Conservation (phyloP, 768 basidiomycete genomes). For the Roridomyces roridus region DNA sequence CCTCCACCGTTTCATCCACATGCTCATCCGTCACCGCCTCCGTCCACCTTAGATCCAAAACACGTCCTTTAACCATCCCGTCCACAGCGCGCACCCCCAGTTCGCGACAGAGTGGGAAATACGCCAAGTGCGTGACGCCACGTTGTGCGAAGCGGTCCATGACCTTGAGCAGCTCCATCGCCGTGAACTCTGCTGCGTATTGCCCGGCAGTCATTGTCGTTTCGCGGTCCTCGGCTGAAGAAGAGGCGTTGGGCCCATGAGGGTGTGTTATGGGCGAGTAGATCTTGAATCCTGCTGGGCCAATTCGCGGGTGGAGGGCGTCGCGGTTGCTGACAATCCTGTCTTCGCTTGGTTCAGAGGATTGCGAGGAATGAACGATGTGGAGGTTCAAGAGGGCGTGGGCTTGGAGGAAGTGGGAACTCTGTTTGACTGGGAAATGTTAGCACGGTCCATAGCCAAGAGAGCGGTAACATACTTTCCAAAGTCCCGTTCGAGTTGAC, state of each 20-base stretch:
- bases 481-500: constrained; percentile 78
- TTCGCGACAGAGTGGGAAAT: constrained; percentile 84
- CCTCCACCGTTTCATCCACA: constrained; percentile 36
- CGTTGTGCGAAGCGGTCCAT: constrained; percentile 79
- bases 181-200: constrained; percentile 72
- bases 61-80: constrained; percentile 80
- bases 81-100: constrained; percentile 86
- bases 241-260: constrained; percentile 25
- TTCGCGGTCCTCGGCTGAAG: constrained; percentile 28
- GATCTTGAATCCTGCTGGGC: no score
- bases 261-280: constrained; percentile 34
- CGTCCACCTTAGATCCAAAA: constrained; percentile 80
- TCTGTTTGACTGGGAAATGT: constrained; percentile 64
- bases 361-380: constrained; percentile 83
- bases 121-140: constrained; percentile 68
- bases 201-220: constrained; percentile 48
- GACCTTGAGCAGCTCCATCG: constrained; percentile 80
- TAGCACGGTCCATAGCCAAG: constrained; percentile 5
- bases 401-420: constrained; percentile 86
- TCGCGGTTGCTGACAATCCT: constrained; percentile 41
- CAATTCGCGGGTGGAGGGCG: neutral
- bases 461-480: constrained; percentile 55
- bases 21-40: constrained; percentile 68
- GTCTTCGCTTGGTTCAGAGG: constrained; percentile 42
- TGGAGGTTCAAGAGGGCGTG: constrained; percentile 85